These are phyloP conservation scores for Clarireedia paspali DNA, from an alignment of 2,329 filamentous ascomycete genomes.

Conservation along the genomic window DNA sequence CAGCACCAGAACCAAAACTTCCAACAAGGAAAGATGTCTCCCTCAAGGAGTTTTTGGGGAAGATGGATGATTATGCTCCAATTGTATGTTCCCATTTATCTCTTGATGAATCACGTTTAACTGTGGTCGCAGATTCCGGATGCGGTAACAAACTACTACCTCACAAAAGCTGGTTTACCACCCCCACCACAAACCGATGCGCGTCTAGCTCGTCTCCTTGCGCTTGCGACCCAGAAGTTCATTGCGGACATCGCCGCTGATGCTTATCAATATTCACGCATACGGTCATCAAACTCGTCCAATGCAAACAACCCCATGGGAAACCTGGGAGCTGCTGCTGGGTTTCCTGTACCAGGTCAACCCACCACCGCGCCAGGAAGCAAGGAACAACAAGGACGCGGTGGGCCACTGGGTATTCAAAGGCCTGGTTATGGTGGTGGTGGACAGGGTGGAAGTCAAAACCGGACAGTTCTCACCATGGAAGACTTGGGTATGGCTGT, in stretches of 20 bases:
- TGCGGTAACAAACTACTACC: constrained; percentile 95
- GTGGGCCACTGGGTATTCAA: constrained; percentile 47
- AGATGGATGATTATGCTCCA: constrained; percentile 97
- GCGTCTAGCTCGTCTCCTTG: constrained; percentile 84
- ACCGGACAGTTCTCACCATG: constrained; percentile 93
- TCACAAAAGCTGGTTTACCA: constrained; percentile 89
- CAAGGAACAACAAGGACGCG: constrained; percentile 46
- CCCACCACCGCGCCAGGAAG: constrained; percentile 46
- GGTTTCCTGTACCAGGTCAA: constrained; percentile 55
- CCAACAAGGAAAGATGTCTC: constrained; percentile 86
- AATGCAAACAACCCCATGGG: constrained; percentile 89
- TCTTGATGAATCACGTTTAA: constrained; percentile 10
- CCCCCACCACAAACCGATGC: constrained; percentile 86
- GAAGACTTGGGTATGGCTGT: constrained; percentile 98
- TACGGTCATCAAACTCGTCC: constrained; percentile 81
- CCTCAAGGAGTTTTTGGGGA: constrained; percentile 82
- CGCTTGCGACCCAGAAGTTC: constrained; percentile 98
- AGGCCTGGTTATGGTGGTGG: constrained; percentile 78
- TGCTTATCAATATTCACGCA: constrained; percentile 95
- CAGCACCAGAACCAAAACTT: constrained; percentile 52
- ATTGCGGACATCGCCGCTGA: constrained; percentile 95
- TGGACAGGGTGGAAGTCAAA: constrained; percentile 80
- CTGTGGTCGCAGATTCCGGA: constrained; percentile 71
- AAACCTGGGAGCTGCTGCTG: constrained; percentile 68
- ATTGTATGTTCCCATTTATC: constrained; percentile 57